Evolutionary conservation across 306 rosid species (phyloP).

Genomic region (Prunus persica): Prunus_persica_NCBIv2 NC_034010.1:3204001-3204500

Average conservation of each 20-base stretch:
- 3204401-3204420: slow-evolving; percentile 4
- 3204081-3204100: background rate
- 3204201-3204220: background rate
- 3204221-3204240: background rate
- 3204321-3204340: slow-evolving; percentile 75
- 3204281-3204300: slow-evolving; percentile 57
- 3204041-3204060: background rate
- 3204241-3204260: background rate
- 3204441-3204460: slow-evolving; percentile 15
- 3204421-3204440: slow-evolving; percentile 17
- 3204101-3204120: background rate
- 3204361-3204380: slow-evolving; percentile 93
- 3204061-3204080: background rate
- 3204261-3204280: background rate
- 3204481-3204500: slow-evolving; percentile 79
- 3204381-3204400: slow-evolving; percentile 48
- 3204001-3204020: too few relatives aligned
- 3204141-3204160: background rate
- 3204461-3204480: slow-evolving; percentile 63
- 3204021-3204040: background rate
- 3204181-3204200: background rate
- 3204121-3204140: background rate
- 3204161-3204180: too few relatives aligned
- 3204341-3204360: slow-evolving; percentile 90
- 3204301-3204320: slow-evolving; percentile 95